Conservation (phyloP, 2,329 filamentous ascomycete species). For the Fusarium humuli region DNA sequence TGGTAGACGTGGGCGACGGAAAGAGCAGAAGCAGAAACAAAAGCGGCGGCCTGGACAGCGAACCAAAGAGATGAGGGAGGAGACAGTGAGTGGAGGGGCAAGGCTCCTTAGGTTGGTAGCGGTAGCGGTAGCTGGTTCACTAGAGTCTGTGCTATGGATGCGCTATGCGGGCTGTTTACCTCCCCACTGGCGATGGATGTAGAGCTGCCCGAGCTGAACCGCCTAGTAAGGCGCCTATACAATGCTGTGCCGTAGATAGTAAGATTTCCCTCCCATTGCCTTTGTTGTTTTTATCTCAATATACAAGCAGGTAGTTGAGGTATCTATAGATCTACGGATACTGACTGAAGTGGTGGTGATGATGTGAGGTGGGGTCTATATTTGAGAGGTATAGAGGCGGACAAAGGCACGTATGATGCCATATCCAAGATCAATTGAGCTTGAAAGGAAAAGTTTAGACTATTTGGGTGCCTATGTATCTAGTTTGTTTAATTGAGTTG, state of each 20-base stretch:
- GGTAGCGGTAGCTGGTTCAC: neutral
- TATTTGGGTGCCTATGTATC: neutral
- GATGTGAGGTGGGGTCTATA: neutral
- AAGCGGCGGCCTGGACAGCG: constrained; percentile 28
- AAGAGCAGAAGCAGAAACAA: constrained; percentile 20
- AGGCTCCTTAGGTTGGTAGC: neutral
- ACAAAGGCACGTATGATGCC: neutral
- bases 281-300: neutral
- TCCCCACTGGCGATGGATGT: neutral
- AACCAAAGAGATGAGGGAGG: constrained; percentile 41
- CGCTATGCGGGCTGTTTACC: constrained; percentile 9
- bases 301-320: neutral
- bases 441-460: neutral
- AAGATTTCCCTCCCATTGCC: neutral
- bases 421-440: neutral
- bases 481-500: neutral
- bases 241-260: neutral
- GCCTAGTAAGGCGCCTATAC: neutral
- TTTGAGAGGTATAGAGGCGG: neutral
- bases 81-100: constrained; percentile 33
- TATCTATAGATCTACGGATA: neutral
- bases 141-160: constrained; percentile 35
- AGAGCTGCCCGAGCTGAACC: constrained; percentile 9
- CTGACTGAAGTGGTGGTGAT: neutral
- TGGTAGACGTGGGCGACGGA: neutral